Evolutionary conservation across 768 basidiomycete genomes (phyloP).

Genomic region (Omphalotus guepiniiformis): DNA sequence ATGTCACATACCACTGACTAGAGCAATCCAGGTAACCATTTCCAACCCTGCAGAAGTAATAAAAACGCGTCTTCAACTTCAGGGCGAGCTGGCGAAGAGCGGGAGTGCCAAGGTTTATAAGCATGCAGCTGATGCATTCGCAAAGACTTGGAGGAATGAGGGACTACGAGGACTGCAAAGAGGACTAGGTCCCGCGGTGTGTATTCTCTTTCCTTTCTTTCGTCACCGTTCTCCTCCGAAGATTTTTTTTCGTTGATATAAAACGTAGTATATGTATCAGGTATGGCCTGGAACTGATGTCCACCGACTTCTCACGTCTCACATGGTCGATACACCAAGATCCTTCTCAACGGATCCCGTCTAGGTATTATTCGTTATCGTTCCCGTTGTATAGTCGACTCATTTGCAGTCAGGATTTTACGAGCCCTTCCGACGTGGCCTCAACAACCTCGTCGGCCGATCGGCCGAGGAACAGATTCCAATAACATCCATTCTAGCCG

Average conservation of each 20-base stretch:
- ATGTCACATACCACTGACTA: neutral
- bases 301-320: neutral
- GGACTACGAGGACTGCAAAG: constrained; percentile 90
- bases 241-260: no score
- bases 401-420: constrained; percentile 71
- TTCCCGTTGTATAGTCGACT: neutral
- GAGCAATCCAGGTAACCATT: constrained; percentile 59
- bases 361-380: constrained; percentile 47
- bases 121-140: constrained; percentile 79
- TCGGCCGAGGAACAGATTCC: constrained; percentile 62
- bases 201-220: constrained; percentile 21
- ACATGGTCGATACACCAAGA: constrained; percentile 47
- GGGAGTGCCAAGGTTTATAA: constrained; percentile 78
- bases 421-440: constrained; percentile 75
- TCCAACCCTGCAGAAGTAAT: constrained; percentile 82
- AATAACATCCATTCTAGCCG: constrained; percentile 77
- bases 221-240: constrained; percentile 1
- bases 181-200: constrained; percentile 85
- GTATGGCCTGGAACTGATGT: constrained; percentile 36
- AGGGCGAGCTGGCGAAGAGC: constrained; percentile 86
- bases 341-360: constrained; percentile 88
- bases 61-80: constrained; percentile 93
- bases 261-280: constrained; percentile 86
- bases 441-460: constrained; percentile 69
- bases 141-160: constrained; percentile 87